Base-by-base conservation (phyloP, 2,329 filamentous ascomycete genomes). In the Polychaeton citri region DNA sequence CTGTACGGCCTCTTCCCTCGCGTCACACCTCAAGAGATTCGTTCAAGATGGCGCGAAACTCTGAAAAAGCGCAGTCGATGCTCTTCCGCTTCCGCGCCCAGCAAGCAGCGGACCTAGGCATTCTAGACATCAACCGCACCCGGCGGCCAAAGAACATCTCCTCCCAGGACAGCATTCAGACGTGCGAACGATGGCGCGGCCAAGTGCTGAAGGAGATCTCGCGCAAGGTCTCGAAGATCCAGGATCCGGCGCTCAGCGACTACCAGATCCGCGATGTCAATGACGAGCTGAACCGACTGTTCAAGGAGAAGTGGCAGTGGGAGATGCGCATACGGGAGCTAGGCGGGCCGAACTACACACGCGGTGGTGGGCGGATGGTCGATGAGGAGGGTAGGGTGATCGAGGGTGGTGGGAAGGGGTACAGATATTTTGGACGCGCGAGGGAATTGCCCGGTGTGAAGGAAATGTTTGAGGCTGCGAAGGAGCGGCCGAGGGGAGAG, bases 251-350 rank as follows among this genome's bases (percentile, higher is more conserved):
- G 32, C 71, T 98, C n/a, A 85, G 77, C 62, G 90, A 98, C 69
- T 96, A 82, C 66, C 90, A 96, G 68, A 85, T 98, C 60, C 79
- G 90, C 53, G 90, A 98, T 62, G 69, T 98, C 56, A 98, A 98
- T 65, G 90, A 98, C 61, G 90, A 98, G 63, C 93, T 98, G 69
- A 98, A 98, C 69, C 93, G 94, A 65, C 72, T 94, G 43, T 95
- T 98, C 84, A 79, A 86, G 45, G 90, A 98, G 67, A 98, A 98
- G 63, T 86, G 92, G 71, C 87, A 93, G 73, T 98, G 90, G 90
- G 90, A 98, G 68, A 76, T 90, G 49, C 86, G 95, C 63, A 95
- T 98, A 49, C 74, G 87, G 39, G 92, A 93, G 52, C 60, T 96
- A 17, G 90, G 90, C n/a, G 90, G 90, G 2, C 90, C 90, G 19